Percentiles rank a stretch among this genome's conserved stretches.
phyloP scores from a whole-genome alignment of 345 rosid species.

The Capsella bursapastoris region DNA sequence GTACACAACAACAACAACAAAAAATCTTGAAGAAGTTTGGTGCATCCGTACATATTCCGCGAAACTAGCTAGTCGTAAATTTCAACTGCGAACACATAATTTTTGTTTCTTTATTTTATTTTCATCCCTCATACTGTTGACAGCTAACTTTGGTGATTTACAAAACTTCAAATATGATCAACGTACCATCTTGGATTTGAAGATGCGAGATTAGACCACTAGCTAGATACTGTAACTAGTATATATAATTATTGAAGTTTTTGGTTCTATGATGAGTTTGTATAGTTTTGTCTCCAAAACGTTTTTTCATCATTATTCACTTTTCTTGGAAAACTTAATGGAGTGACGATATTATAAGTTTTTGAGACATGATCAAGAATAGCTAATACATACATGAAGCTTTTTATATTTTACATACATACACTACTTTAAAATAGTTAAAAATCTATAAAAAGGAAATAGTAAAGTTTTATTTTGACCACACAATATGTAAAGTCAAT shows the following conservation, averaged over 20 bases:
- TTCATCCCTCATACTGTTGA: not conserved
- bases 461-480: not conserved
- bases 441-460: not conserved
- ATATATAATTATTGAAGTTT: not conserved
- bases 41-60: slow-evolving; percentile 37
- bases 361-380: too few relatives aligned
- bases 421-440: too few relatives aligned
- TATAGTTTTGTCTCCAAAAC: not conserved
- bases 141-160: not conserved
- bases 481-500: slow-evolving; percentile 14
- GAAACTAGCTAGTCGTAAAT: slow-evolving; percentile 32
- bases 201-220: not conserved
- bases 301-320: not conserved
- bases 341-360: too few relatives aligned
- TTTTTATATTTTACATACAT: not conserved
- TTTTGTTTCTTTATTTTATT: not conserved
- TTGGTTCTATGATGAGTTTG: not conserved
- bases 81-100: slow-evolving; percentile 14
- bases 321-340: not conserved
- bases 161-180: not conserved
- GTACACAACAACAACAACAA: slow-evolving; percentile 16
- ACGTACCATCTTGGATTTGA: slow-evolving; percentile 1
- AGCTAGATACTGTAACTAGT: too few relatives aligned
- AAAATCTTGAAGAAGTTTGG: slow-evolving; percentile 7
- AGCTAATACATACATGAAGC: not conserved